Base-by-base conservation (phyloP, 116 monocot species). In the Trichopus zeylanicus region DNA sequence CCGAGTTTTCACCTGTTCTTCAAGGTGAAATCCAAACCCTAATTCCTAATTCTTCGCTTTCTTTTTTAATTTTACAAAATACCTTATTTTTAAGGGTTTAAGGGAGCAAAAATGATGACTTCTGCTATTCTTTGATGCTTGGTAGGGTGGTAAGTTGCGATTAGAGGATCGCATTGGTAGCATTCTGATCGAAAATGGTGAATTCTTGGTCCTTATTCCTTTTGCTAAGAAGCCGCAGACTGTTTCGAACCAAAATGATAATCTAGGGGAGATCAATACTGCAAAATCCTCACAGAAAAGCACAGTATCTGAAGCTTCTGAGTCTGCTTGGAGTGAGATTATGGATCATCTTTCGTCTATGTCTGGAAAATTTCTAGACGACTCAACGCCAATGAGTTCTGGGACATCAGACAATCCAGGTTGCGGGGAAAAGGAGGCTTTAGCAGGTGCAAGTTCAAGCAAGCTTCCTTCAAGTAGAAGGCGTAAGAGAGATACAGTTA, bases 131-230 rank as follows among this genome's bases (percentile, higher is more conserved):
- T 42, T 0, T 42, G 42, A 34, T 34, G 27, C 60, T n/a, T 32
- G 58, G 29, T 62, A 93, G 89, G 93, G 93, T 29, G 60, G 57
- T 15, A 88, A 72, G 65, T 67, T 88, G 75, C 68, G 68, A 1
- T 68, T 73, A 42, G 55, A 74, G 27, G 61, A 49, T 46, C 55
- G 54, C 20, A 54, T 93, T 29, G 58, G 53, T 22, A 35, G 37
- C 52, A 27, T 62, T 55, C 20, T 37, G 19, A 65, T 85, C 1
- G 48, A 56, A 18, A 7, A 48, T 8, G 80, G 73, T 57, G 81
- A 76, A 46, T 93, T 93, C 55, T 24, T 93, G 42, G 89, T 85
- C 51, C 70, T 93, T 32, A 61, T 93, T 34, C 93, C 93, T 1
- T 93, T 82, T 57, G 54, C 57, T 26, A 93, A 80, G 75, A 85